Evolutionary conservation across 2,329 filamentous ascomycete species (phyloP).

Genomic region (Leptographium radiaticola): DNA sequence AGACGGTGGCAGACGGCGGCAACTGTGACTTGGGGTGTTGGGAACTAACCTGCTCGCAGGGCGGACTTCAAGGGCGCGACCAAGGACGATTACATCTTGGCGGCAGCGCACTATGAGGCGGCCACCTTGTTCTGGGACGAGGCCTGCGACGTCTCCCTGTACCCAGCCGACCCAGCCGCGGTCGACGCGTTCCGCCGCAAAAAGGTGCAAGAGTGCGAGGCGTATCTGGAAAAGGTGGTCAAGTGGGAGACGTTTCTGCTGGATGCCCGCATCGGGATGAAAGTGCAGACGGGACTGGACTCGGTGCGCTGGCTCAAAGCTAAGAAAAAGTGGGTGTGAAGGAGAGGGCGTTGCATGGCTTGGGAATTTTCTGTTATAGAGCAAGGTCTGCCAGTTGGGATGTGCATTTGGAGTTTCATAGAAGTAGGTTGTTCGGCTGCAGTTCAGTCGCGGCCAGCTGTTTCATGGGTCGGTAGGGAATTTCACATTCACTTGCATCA

Average conservation of each 20-base stretch:
- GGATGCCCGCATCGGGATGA: slow-evolving; percentile 62
- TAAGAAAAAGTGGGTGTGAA: slow-evolving; percentile 24
- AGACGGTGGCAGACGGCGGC: too few relatives aligned
- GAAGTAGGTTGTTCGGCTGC: too few relatives aligned
- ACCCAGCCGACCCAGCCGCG: slow-evolving; percentile 13
- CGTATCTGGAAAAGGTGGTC: slow-evolving; percentile 52
- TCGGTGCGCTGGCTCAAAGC: slow-evolving; percentile 44
- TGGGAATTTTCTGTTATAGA: too few relatives aligned
- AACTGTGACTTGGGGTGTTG: too few relatives aligned
- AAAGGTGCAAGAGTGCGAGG: slow-evolving; percentile 47
- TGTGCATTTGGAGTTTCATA: too few relatives aligned
- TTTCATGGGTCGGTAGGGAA: too few relatives aligned
- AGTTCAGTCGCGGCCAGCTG: too few relatives aligned
- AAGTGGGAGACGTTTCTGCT: slow-evolving; percentile 61
- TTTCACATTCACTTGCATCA: too few relatives aligned
- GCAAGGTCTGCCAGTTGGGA: too few relatives aligned
- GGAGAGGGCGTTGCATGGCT: too few relatives aligned
- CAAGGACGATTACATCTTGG: slow-evolving; percentile 57
- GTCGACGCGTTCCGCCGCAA: slow-evolving; percentile 25
- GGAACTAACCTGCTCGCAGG: slow-evolving; percentile 19
- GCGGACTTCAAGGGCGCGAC: slow-evolving; percentile 42
- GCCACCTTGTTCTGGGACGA: slow-evolving; percentile 71
- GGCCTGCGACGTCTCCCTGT: slow-evolving; percentile 26
- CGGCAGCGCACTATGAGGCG: slow-evolving; percentile 76
- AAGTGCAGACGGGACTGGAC: slow-evolving; percentile 55